phyloP scores from a whole-genome alignment of 768 basidiomycete genomes.

The Mycena rebaudengoi region DNA sequence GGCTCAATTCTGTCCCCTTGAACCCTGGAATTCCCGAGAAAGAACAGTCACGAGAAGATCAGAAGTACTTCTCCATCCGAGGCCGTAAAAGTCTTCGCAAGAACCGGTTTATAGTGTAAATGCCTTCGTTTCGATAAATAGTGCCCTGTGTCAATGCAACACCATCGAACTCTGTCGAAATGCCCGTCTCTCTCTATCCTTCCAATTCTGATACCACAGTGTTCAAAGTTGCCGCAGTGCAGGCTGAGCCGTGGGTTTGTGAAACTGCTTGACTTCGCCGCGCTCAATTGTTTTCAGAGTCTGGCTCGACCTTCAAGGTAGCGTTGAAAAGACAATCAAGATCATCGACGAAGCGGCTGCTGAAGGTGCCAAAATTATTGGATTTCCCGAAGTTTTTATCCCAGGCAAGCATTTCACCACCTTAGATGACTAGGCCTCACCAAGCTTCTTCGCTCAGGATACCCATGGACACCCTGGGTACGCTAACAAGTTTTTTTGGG shows the following conservation, averaged over 20 bases:
- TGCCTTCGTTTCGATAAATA: slow-evolving; percentile 12
- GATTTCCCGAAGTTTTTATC: slow-evolving; percentile 41
- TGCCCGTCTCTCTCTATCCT: slow-evolving; percentile 33
- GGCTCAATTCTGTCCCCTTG: too few relatives aligned
- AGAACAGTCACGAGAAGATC: too few relatives aligned
- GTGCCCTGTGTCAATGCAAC: background rate
- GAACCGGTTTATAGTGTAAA: too few relatives aligned
- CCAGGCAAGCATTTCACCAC: slow-evolving; percentile 29
- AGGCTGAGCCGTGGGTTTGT: slow-evolving; percentile 35
- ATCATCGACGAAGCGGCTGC: slow-evolving; percentile 37
- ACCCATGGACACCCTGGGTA: slow-evolving; percentile 43
- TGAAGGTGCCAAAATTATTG: slow-evolving; percentile 40
- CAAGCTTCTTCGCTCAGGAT: too few relatives aligned
- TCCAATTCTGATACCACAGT: slow-evolving; percentile 32
- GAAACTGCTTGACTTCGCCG: too few relatives aligned
- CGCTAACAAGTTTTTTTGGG: background rate
- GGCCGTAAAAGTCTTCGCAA: too few relatives aligned
- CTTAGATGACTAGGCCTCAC: too few relatives aligned
- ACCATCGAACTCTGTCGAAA: background rate
- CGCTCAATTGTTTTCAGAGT: slow-evolving; percentile 15
- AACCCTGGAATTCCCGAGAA: too few relatives aligned
- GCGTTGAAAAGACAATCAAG: slow-evolving; percentile 38
- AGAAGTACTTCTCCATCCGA: too few relatives aligned
- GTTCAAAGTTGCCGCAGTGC: slow-evolving; percentile 40
- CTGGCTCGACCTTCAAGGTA: slow-evolving; percentile 39